Evolutionary conservation across 495 filamentous ascomycete species (phyloP), one percentile per base, ranked within the genome.

Genomic region (Tetracladium marchalianum): DNA sequence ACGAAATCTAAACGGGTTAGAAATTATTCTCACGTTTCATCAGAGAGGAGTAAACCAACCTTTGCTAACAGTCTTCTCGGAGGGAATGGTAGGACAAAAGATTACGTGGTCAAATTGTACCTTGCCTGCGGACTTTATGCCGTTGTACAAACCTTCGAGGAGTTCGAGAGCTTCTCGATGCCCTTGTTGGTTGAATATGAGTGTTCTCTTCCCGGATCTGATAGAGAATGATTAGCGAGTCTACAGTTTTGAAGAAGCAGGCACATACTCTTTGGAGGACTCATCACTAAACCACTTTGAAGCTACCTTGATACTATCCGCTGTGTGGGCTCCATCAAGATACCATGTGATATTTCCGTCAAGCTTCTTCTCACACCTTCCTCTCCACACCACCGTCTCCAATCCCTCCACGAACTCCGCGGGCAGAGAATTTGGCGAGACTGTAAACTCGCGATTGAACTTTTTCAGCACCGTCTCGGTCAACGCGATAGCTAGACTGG

Each of bases 131-230:
- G 58, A 53, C 44, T 68, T 59, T 1, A 85, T 65, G 31, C 12
- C 16, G 4, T 68, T 61, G 31, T 76, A 60, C 31, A 97, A 73
- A 0, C 78, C 80, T 18, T 72, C 65, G 50, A 90, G 74, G 15
- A 93, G 79, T 1, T 78, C 72, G 11, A 73, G 63, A 9, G 83
- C 82, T n/a, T 89, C 86, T 43, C 83, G 75, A 13, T 90, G 81
- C 10, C 82, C 87, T 58, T 96, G 90, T 56, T 98, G 92, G 65
- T 98, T 98, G 74, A 97, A 98, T 41, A 98, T 79, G 44, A 98
- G 68, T 42, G 89, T 78, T n/a, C 80, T 72, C 9, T 62, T 62
- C 0, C 66, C 65, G 5, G 53, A 12, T 27, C 53, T 62, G 24
- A 6, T 11, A 31, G 32, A 44, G 36, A 17, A 11, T 12, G 18